Conservation (phyloP, 2,329 filamentous ascomycete genomes). For the Alternaria solani region DNA sequence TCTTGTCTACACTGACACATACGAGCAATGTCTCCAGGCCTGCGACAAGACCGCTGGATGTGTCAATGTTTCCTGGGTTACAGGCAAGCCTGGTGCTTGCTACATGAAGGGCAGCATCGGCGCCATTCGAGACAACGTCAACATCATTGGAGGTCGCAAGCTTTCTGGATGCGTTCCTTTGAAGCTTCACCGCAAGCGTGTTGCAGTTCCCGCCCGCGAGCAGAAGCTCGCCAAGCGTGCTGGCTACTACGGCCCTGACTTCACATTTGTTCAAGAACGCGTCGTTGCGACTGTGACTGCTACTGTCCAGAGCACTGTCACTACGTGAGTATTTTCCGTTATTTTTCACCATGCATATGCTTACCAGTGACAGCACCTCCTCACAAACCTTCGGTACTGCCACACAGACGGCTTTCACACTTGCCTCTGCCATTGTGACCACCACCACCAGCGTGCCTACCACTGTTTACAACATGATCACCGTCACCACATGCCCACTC, state of each 20-base stretch:
- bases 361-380: constrained; percentile 6
- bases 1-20: constrained; percentile 11
- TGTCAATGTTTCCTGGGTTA: constrained; percentile 29
- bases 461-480: constrained; percentile 1
- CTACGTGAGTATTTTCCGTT: background rate
- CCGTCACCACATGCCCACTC: background rate
- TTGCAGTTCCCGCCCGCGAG: background rate
- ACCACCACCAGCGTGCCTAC: background rate
- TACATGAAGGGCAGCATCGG: constrained; percentile 35
- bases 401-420: background rate
- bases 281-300: background rate
- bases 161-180: constrained; percentile 16
- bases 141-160: constrained; percentile 32
- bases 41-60: constrained; percentile 33
- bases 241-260: constrained; percentile 6
- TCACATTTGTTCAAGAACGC: background rate
- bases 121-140: constrained; percentile 10
- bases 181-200: constrained; percentile 24
- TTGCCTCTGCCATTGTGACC: background rate
- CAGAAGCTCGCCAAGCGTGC: constrained; percentile 1
- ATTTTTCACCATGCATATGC: background rate
- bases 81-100: constrained; percentile 28
- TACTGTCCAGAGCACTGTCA: background rate
- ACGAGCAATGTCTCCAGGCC: constrained; percentile 27
- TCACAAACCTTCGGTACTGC: constrained; percentile 1